Evolutionary conservation across 306 rosid genomes (phyloP).

Genomic region (Dalbergia cultrata): DNA sequence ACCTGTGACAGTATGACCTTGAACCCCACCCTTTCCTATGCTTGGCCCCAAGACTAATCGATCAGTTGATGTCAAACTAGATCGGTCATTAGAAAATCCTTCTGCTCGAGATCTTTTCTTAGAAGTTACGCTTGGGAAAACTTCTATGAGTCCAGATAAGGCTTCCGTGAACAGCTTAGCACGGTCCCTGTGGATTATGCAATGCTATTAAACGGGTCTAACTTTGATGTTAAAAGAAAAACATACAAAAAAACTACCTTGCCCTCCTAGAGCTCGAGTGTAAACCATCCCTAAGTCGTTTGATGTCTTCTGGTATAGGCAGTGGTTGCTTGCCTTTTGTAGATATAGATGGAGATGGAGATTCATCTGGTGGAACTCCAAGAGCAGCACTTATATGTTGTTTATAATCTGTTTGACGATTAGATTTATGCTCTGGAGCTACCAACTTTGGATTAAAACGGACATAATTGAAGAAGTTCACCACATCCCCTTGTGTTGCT

Average conservation of each 20-base stretch:
- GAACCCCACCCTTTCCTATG: constrained; percentile 79
- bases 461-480: constrained; percentile 66
- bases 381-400: constrained; percentile 70
- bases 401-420: constrained; percentile 76
- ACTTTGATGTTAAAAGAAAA: constrained; percentile 47
- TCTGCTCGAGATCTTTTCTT: constrained; percentile 98
- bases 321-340: constrained; percentile 78
- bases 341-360: constrained; percentile 85
- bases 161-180: constrained; percentile 76
- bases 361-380: constrained; percentile 82
- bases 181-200: constrained; percentile 76
- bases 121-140: constrained; percentile 80
- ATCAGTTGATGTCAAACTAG: constrained; percentile 70
- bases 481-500: constrained; percentile 74
- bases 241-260: constrained; percentile 71
- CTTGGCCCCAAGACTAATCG: constrained; percentile 74
- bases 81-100: constrained; percentile 71
- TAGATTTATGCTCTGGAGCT: constrained; percentile 79
- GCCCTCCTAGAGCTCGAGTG: constrained; percentile 69
- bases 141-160: constrained; percentile 74
- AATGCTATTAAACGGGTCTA: constrained; percentile 50
- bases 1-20: constrained; percentile 72
- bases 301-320: constrained; percentile 79
- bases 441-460: constrained; percentile 78
- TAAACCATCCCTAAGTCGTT: constrained; percentile 68